phyloP scores from a whole-genome alignment of 2,329 filamentous ascomycete species.

The Delphinella strobiligena region DNA sequence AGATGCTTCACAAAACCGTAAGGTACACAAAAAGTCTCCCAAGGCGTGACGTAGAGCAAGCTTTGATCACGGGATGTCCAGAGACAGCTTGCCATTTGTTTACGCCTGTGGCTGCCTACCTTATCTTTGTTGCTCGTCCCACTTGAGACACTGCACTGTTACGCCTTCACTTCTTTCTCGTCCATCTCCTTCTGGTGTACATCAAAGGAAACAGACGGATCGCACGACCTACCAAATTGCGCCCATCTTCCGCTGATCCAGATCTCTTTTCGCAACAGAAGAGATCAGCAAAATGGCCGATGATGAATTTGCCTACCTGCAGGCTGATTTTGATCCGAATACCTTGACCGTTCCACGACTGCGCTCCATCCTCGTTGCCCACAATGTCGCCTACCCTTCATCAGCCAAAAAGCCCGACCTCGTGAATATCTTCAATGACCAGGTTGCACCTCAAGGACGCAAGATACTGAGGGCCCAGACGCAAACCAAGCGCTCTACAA shows the following conservation, averaged over 20 bases:
- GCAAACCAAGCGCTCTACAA: constrained; percentile 72
- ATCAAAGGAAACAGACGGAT: too few species aligned
- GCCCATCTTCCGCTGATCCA: background rate
- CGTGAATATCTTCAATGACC: constrained; percentile 67
- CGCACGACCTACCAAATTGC: too few species aligned
- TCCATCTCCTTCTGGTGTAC: too few species aligned
- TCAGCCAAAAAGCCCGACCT: constrained; percentile 87
- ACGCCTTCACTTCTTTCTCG: too few species aligned
- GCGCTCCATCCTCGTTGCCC: constrained; percentile 79
- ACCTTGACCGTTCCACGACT: constrained; percentile 77
- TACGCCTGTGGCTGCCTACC: background rate
- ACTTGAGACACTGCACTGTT: background rate
- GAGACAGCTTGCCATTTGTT: background rate
- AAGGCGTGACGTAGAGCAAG: background rate
- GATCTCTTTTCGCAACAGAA: background rate
- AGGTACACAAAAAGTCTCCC: background rate
- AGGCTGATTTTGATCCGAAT: constrained; percentile 73
- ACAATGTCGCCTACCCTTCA: constrained; percentile 74
- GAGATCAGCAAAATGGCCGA: constrained; percentile 9
- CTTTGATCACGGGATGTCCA: too few species aligned
- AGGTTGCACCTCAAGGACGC: constrained; percentile 66
- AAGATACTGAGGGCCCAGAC: constrained; percentile 65
- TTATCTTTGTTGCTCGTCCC: too few species aligned
- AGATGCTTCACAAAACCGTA: background rate
- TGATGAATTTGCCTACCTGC: constrained; percentile 65